Evolutionary conservation across 192 early-diverging fungal genomes (phyloP).

Genomic region (Gamsiella multidivaricata): DNA sequence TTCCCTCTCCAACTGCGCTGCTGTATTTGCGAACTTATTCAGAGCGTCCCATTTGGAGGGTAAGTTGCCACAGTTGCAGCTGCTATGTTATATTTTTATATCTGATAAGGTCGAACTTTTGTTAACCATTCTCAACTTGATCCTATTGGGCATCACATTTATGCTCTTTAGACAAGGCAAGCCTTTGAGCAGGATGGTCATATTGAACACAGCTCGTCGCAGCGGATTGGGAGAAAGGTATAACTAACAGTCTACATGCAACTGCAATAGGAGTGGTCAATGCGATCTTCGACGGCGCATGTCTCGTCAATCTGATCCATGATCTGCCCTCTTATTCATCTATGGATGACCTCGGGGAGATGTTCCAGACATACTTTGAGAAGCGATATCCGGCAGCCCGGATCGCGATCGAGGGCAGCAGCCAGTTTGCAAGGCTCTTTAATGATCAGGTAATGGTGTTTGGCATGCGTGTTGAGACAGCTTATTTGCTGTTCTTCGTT

Average conservation of each 20-base stretch:
- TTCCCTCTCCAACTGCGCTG: too few species aligned
- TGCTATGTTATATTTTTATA: too few species aligned
- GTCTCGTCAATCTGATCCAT: slow-evolving; percentile 45
- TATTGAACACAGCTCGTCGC: too few species aligned
- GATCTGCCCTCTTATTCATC: slow-evolving; percentile 26
- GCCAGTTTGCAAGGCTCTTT: slow-evolving; percentile 33
- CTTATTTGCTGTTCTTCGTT: too few species aligned
- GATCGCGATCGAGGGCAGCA: slow-evolving; percentile 50
- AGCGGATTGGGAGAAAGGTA: too few species aligned
- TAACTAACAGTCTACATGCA: too few species aligned
- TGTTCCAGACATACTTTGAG: slow-evolving; percentile 43
- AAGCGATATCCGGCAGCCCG: slow-evolving; percentile 38
- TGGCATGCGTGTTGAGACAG: too few species aligned
- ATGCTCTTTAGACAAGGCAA: slow-evolving; percentile 1
- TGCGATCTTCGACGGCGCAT: slow-evolving; percentile 46
- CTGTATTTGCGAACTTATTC: not conserved
- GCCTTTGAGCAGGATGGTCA: too few species aligned
- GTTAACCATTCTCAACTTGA: too few species aligned
- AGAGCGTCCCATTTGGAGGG: slow-evolving; percentile 52
- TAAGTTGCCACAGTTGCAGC: slow-evolving; percentile 21
- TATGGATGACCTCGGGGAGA: slow-evolving; percentile 32
- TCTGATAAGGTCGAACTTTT: too few species aligned
- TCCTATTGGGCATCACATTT: too few species aligned
- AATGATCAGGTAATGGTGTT: slow-evolving; percentile 51
- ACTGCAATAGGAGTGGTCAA: slow-evolving; percentile 43